A percentile compares a stretch with the other conserved stretches of the same genome.
Conservation (phyloP, 2,329 filamentous ascomycete species). For the Didymella segeticola region DNA sequence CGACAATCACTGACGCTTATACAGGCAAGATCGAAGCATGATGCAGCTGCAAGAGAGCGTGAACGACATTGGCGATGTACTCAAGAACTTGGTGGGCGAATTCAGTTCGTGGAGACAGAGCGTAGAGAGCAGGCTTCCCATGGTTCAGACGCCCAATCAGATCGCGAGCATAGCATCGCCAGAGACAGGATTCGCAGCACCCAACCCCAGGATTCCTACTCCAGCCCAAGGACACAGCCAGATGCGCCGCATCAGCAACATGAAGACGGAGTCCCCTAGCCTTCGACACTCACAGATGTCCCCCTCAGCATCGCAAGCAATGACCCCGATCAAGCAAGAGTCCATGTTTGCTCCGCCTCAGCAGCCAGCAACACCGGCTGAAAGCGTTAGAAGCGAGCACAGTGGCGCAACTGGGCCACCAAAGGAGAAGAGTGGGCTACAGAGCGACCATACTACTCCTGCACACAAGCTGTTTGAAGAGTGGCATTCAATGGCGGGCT, state of each 20-base stretch:
- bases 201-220: slow-evolving; percentile 38
- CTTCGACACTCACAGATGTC: slow-evolving; percentile 37
- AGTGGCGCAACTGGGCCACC: slow-evolving; percentile 24
- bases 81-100: slow-evolving; percentile 39
- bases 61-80: slow-evolving; percentile 44
- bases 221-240: slow-evolving; percentile 37
- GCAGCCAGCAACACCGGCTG: slow-evolving; percentile 43
- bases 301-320: slow-evolving; percentile 28
- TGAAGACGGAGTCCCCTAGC: slow-evolving; percentile 45
- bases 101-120: slow-evolving; percentile 45
- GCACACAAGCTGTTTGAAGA: slow-evolving; percentile 77
- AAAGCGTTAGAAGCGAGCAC: slow-evolving; percentile 40
- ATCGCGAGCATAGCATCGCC: slow-evolving; percentile 39
- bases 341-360: slow-evolving; percentile 28
- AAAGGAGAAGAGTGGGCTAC: slow-evolving; percentile 60
- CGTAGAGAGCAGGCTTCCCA: slow-evolving; percentile 38
- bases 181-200: slow-evolving; percentile 33
- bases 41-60: slow-evolving; percentile 57
- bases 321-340: slow-evolving; percentile 45
- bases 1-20: slow-evolving; percentile 26
- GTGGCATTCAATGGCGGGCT: slow-evolving; percentile 64
- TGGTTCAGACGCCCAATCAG: slow-evolving; percentile 22
- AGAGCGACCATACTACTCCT: slow-evolving; percentile 87
- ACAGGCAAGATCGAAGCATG: slow-evolving; percentile 57
- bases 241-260: slow-evolving; percentile 38